These are phyloP conservation scores for Glycine latifolia DNA, from an alignment of 306 rosid species.

Conservation along the genomic window DNA sequence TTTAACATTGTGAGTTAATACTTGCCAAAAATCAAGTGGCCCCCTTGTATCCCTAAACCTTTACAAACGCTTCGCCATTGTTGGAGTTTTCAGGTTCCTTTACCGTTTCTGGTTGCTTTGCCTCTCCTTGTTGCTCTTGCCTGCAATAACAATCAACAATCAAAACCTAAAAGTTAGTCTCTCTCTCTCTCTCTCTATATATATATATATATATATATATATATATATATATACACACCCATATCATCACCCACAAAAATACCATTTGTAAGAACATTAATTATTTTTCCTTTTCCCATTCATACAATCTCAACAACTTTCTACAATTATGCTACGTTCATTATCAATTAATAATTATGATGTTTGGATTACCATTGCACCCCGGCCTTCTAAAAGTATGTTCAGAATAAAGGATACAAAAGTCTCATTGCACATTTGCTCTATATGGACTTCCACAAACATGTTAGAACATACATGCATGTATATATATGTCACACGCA, in stretches of 20 bases:
- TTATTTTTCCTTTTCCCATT: too few species aligned
- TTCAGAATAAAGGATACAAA: background rate
- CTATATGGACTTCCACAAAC: background rate
- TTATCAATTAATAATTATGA: too few species aligned
- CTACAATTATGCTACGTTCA: background rate
- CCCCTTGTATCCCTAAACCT: constrained; percentile 53
- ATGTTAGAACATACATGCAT: background rate
- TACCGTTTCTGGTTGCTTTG: constrained; percentile 66
- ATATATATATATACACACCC: background rate
- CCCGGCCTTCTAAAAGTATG: too few species aligned
- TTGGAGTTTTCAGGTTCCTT: constrained; percentile 72
- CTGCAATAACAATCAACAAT: constrained; percentile 54
- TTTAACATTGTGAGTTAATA: constrained; percentile 30
- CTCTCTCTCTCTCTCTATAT: too few species aligned
- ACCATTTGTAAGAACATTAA: background rate
- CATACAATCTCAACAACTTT: too few species aligned
- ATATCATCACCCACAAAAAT: background rate
- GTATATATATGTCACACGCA: background rate
- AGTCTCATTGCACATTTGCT: too few species aligned
- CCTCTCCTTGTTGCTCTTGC: constrained; percentile 84
- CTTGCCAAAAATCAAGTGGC: constrained; percentile 37
- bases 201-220: too few species aligned
- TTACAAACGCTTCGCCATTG: constrained; percentile 75
- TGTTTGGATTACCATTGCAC: too few species aligned
- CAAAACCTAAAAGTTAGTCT: constrained; percentile 30